Conservation (phyloP, 768 basidiomycete species). For the Ramaria rubella region DNA sequence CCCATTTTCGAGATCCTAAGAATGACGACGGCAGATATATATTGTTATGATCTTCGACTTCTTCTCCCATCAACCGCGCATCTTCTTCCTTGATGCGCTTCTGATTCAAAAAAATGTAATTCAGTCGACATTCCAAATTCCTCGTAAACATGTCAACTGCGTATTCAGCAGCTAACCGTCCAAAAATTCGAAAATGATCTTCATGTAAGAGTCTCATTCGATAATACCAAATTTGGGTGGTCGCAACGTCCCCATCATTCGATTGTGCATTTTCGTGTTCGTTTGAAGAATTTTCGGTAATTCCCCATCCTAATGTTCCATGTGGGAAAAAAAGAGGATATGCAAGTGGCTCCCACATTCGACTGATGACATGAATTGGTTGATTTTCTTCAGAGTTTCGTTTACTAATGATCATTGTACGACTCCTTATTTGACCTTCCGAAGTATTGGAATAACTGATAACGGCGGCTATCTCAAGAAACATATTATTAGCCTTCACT, state of each 20-base stretch:
- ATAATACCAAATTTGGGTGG: slow-evolving; percentile 31
- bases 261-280: not conserved
- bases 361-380: slow-evolving; percentile 23
- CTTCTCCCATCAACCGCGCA: slow-evolving; percentile 25
- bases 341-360: slow-evolving; percentile 31
- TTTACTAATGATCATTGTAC: not conserved
- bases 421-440: not conserved
- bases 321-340: slow-evolving; percentile 35
- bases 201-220: slow-evolving; percentile 27
- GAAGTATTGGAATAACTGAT: not conserved
- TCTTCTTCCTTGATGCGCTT: slow-evolving; percentile 18
- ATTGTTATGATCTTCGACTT: slow-evolving; percentile 22
- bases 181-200: slow-evolving; percentile 28
- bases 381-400: not conserved
- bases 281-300: slow-evolving; percentile 1
- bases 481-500: too few species aligned
- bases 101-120: slow-evolving; percentile 24
- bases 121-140: slow-evolving; percentile 29
- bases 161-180: slow-evolving; percentile 29
- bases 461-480: not conserved
- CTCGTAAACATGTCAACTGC: slow-evolving; percentile 35
- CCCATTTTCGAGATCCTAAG: too few species aligned
- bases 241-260: slow-evolving; percentile 7
- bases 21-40: slow-evolving; percentile 33
- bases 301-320: slow-evolving; percentile 31